Evolutionary conservation across 2,329 filamentous ascomycete species (phyloP).

Genomic region (Myriosclerotinia scirpicola): DNA sequence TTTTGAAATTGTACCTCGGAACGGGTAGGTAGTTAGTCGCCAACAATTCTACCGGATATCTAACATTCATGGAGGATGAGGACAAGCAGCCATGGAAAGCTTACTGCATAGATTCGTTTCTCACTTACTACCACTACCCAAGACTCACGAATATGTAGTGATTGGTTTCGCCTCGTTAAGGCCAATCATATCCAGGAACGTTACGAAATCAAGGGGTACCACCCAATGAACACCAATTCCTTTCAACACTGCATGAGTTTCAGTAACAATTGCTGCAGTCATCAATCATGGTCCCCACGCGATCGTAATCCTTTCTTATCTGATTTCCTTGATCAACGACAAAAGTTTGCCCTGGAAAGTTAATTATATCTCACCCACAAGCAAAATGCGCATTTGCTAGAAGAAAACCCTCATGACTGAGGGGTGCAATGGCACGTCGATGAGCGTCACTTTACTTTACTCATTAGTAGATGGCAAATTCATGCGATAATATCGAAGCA

Average conservation of each 20-base stretch:
- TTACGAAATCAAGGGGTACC: conserved; percentile 4
- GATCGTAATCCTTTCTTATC: conserved; percentile 1
- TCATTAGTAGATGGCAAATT: background rate
- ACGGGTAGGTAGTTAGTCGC: background rate
- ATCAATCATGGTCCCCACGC: conserved; percentile 15
- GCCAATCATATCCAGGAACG: conserved; percentile 6
- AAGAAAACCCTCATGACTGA: background rate
- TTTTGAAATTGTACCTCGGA: conserved; percentile 9
- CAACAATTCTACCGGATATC: conserved; percentile 1
- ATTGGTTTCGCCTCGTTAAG: conserved; percentile 9
- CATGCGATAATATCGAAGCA: background rate
- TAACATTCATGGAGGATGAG: background rate
- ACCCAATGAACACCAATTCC: background rate
- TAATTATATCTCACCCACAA: background rate
- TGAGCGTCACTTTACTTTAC: background rate
- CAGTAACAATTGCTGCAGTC: conserved; percentile 6
- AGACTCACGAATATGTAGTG: background rate
- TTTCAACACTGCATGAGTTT: background rate
- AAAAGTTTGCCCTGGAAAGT: background rate
- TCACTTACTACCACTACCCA: background rate
- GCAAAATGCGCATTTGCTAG: background rate
- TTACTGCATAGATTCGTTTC: background rate
- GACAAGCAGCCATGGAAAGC: background rate
- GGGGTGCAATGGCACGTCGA: background rate
- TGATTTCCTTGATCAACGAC: background rate